A percentile compares a stretch with the other conserved stretches of the same genome.
Conservation (phyloP, 1,284 basidiomycete species). For the Inonotus obliquus region DNA sequence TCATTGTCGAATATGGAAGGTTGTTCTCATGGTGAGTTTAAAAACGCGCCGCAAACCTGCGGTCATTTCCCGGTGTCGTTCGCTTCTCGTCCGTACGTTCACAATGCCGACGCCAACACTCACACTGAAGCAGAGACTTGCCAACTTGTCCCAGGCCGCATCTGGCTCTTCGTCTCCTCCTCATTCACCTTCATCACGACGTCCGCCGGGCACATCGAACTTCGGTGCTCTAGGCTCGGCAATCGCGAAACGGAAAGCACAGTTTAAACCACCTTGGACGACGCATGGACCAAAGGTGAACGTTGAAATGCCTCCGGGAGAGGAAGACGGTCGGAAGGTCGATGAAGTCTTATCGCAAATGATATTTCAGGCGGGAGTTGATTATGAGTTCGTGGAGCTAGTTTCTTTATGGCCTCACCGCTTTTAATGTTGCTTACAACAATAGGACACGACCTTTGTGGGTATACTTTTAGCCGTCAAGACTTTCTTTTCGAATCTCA, state of each 20-base stretch:
- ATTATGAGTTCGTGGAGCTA: conserved; percentile 62
- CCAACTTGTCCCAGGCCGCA: conserved; percentile 47
- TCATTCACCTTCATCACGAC: conserved; percentile 22
- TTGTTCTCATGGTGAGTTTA: neutral
- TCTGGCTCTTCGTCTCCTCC: conserved; percentile 40
- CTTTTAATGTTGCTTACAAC: conserved; percentile 12
- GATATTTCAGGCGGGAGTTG: conserved; percentile 84
- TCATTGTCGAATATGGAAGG: neutral
- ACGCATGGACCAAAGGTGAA: conserved; percentile 15
- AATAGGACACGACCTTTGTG: conserved; percentile 79
- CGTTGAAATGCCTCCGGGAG: conserved; percentile 25
- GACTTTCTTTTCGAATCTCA: conserved; percentile 2
- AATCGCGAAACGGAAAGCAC: conserved; percentile 27
- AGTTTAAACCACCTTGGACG: conserved; percentile 26
- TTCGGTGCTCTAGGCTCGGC: conserved; percentile 36
- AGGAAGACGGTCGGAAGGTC: conserved; percentile 39
- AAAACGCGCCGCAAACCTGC: neutral
- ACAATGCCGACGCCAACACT: conserved; percentile 18
- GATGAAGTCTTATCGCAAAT: conserved; percentile 65
- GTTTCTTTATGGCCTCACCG: conserved; percentile 3
- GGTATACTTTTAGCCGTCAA: conserved; percentile 26
- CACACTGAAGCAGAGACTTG: conserved; percentile 55
- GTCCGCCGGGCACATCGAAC: conserved; percentile 31
- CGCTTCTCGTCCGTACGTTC: neutral
- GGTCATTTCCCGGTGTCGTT: neutral